A percentile compares a stretch with the other conserved stretches of the same genome.
phyloP scores from a whole-genome alignment of 2,329 filamentous ascomycete genomes.

The Botrytis pseudocinerea region DNA sequence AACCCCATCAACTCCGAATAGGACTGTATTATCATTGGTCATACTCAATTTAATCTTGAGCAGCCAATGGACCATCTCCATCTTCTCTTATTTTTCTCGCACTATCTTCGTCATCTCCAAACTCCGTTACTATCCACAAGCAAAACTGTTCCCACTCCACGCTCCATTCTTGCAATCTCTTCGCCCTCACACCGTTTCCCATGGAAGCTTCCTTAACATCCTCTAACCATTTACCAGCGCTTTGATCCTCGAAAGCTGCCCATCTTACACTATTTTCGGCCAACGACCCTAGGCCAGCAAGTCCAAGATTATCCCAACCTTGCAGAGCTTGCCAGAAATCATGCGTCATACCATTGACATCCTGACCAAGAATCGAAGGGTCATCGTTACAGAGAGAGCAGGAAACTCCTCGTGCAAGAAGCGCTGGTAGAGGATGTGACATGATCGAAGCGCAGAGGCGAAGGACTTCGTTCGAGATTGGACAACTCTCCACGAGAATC shows the following conservation, averaged over 20 bases:
- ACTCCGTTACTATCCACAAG: slow-evolving; percentile 84
- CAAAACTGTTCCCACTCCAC: slow-evolving; percentile 87
- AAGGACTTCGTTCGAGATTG: slow-evolving; percentile 86
- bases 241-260: slow-evolving; percentile 84
- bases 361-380: slow-evolving; percentile 83
- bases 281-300: slow-evolving; percentile 81
- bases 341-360: slow-evolving; percentile 78
- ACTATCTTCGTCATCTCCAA: slow-evolving; percentile 47
- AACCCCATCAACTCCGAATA: slow-evolving; percentile 1
- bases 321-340: slow-evolving; percentile 95
- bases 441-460: slow-evolving; percentile 75
- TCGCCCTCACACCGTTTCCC: slow-evolving; percentile 69
- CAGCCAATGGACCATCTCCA: slow-evolving; percentile 28
- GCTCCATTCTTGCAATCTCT: slow-evolving; percentile 75
- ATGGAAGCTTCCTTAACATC: slow-evolving; percentile 73
- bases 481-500: slow-evolving; percentile 87
- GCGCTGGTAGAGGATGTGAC: slow-evolving; percentile 77
- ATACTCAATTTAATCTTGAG: slow-evolving; percentile 25
- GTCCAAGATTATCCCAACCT: slow-evolving; percentile 86
- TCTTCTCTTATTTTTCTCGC: slow-evolving; percentile 29
- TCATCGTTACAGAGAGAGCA: slow-evolving; percentile 90
- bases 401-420: slow-evolving; percentile 80
- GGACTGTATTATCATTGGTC: neutral
- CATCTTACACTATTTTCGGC: slow-evolving; percentile 92
- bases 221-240: slow-evolving; percentile 66